These are phyloP conservation scores for Pyronema omphalodes DNA, from an alignment of 495 filamentous ascomycete species.

Conservation along the genomic window DNA sequence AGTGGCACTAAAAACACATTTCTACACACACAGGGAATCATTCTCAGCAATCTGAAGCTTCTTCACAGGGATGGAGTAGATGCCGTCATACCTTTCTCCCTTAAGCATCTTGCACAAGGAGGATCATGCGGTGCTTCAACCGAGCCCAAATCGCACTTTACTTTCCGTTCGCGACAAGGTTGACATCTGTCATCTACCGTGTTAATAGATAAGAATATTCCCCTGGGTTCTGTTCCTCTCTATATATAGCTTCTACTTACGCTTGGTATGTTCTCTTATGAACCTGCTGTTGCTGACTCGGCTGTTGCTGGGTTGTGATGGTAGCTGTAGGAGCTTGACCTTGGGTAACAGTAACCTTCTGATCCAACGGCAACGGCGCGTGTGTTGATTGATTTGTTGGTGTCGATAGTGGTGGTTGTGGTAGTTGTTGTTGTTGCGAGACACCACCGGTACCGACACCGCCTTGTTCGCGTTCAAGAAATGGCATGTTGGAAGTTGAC, in stretches of 20 bases:
- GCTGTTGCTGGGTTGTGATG: background rate
- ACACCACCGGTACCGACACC: too few species aligned
- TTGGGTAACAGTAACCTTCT: too few species aligned
- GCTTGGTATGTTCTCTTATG: constrained; percentile 43
- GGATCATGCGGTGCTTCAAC: constrained; percentile 89
- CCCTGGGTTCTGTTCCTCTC: too few species aligned
- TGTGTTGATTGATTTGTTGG: too few species aligned
- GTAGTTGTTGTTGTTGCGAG: too few species aligned
- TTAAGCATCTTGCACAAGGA: constrained; percentile 80
- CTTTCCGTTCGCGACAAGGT: constrained; percentile 77
- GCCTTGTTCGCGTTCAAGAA: too few species aligned
- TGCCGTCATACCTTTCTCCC: constrained; percentile 34
- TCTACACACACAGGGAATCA: constrained; percentile 16
- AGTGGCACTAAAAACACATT: constrained; percentile 95
- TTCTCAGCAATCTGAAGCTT: background rate
- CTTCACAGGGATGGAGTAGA: background rate
- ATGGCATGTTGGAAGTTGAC: too few species aligned
- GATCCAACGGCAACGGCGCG: too few species aligned
- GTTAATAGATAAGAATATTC: too few species aligned
- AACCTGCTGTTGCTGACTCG: constrained; percentile 9
- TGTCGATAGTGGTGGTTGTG: too few species aligned
- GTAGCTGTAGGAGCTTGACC: too few species aligned
- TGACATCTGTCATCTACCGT: constrained; percentile 43
- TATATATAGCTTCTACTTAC: background rate
- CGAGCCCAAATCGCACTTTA: constrained; percentile 82